phyloP scores from a whole-genome alignment of 371 early-diverging fungal genomes.

The Haplosporangium sp. region DNA sequence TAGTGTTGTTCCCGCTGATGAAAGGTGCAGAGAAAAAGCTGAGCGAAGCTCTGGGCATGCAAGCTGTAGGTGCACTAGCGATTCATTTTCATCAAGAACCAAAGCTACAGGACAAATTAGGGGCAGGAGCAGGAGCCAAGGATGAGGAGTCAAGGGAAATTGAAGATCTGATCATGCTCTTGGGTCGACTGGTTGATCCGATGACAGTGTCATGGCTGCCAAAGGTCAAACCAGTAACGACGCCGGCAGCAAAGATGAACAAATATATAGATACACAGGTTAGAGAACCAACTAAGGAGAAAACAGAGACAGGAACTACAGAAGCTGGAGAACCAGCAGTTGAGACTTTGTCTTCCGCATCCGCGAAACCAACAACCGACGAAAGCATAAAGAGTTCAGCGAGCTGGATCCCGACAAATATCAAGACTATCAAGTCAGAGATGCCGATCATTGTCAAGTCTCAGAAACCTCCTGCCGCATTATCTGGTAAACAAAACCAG shows the following conservation, averaged over 20 bases:
- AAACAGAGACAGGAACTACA: conserved; percentile 2
- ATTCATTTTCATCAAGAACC: conserved; percentile 4
- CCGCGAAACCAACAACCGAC: background rate
- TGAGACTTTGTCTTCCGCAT: background rate
- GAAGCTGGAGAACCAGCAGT: background rate
- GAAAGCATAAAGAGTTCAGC: background rate
- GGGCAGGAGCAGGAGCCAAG: conserved; percentile 9
- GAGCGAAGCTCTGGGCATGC: conserved; percentile 31
- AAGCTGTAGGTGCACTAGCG: conserved; percentile 38
- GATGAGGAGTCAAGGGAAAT: conserved; percentile 4
- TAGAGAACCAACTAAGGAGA: background rate
- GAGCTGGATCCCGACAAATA: conserved; percentile 29
- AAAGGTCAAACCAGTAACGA: conserved; percentile 8
- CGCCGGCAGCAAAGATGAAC: background rate
- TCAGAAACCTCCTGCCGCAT: conserved; percentile 6
- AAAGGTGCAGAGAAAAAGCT: conserved; percentile 27
- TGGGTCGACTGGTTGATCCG: conserved; percentile 37
- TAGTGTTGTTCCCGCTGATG: conserved; percentile 26
- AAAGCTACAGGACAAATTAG: background rate
- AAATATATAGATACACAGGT: too few relatives aligned
- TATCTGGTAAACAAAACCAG: background rate
- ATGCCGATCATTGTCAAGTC: conserved; percentile 38
- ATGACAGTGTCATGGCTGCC: conserved; percentile 45
- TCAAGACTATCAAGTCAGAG: conserved; percentile 31
- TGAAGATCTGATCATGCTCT: conserved; percentile 31